Conservation (phyloP, 805 yeast species). For the Ogataea ramenticola region DNA sequence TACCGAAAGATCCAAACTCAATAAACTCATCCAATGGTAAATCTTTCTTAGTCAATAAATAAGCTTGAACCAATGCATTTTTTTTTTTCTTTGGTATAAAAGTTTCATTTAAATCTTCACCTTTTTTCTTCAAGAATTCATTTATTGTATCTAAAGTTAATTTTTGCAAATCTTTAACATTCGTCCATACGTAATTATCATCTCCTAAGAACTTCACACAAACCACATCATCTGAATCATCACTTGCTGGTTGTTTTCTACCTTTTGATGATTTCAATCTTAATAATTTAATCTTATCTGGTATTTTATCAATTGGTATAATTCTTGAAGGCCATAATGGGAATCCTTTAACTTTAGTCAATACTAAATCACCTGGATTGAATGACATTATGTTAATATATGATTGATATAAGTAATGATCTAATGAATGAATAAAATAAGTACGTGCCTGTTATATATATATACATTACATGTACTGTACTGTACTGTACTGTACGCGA, state of each 20-base stretch:
- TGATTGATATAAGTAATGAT: neutral
- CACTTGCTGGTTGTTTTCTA: constrained; percentile 9
- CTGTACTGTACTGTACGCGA: too few species aligned
- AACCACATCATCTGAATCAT: constrained; percentile 21
- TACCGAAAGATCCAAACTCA: constrained; percentile 34
- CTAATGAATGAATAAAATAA: too few species aligned
- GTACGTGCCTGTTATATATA: too few species aligned
- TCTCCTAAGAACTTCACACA: constrained; percentile 67
- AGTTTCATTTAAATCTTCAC: constrained; percentile 14
- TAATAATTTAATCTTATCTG: constrained; percentile 43
- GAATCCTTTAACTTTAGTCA: constrained; percentile 80
- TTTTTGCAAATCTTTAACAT: constrained; percentile 40
- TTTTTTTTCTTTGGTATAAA: constrained; percentile 27
- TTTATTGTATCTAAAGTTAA: constrained; percentile 37
- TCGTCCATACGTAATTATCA: constrained; percentile 66
- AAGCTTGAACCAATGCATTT: constrained; percentile 22
- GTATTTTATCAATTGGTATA: constrained; percentile 52
- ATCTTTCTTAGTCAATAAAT: constrained; percentile 17
- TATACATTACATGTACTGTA: too few species aligned
- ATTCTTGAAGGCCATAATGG: constrained; percentile 92
- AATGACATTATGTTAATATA: constrained; percentile 7
- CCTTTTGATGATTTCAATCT: constrained; percentile 20
- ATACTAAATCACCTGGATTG: constrained; percentile 48
- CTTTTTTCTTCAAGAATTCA: constrained; percentile 17
- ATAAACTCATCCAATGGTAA: constrained; percentile 44